Conservation (phyloP, 2,329 filamentous ascomycete species). For the Allantophomopsis cytisporea region DNA sequence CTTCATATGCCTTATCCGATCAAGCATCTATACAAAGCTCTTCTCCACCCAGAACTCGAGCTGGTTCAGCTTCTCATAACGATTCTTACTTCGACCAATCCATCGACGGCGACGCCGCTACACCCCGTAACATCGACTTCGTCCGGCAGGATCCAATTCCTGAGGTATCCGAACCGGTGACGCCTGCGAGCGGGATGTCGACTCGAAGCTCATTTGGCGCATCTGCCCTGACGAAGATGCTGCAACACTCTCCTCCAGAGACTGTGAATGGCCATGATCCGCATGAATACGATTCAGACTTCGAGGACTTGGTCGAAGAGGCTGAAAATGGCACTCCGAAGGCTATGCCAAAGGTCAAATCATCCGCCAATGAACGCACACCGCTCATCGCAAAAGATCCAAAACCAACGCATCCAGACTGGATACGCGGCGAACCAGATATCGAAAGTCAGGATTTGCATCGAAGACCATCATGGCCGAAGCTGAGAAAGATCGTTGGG, state of each 20-base stretch:
- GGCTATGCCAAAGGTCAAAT: constrained; percentile 5
- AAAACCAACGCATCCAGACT: constrained; percentile 11
- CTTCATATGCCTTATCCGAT: constrained; percentile 66
- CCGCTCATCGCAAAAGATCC: constrained; percentile 12
- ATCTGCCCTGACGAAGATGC: constrained; percentile 35
- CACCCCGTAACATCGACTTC: constrained; percentile 10
- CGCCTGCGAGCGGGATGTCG: constrained; percentile 26
- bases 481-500: constrained; percentile 11
- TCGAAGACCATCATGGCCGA: constrained; percentile 12
- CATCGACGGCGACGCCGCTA: constrained; percentile 9
- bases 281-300: constrained; percentile 2
- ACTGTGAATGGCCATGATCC: neutral
- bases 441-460: constrained; percentile 12
- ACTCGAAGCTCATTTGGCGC: constrained; percentile 19
- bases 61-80: constrained; percentile 10
- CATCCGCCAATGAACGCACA: constrained; percentile 14
- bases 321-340: neutral
- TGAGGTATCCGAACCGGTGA: constrained; percentile 46
- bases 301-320: neutral
- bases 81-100: constrained; percentile 13
- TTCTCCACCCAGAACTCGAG: constrained; percentile 8
- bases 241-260: constrained; percentile 22
- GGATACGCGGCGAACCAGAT: constrained; percentile 16
- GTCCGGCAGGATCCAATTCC: constrained; percentile 35
- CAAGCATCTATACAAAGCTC: constrained; percentile 22